Percentiles rank a stretch among this genome's conserved stretches.
phyloP scores from a whole-genome alignment of 495 filamentous ascomycete species.

The Daldinia decipiens region DNA sequence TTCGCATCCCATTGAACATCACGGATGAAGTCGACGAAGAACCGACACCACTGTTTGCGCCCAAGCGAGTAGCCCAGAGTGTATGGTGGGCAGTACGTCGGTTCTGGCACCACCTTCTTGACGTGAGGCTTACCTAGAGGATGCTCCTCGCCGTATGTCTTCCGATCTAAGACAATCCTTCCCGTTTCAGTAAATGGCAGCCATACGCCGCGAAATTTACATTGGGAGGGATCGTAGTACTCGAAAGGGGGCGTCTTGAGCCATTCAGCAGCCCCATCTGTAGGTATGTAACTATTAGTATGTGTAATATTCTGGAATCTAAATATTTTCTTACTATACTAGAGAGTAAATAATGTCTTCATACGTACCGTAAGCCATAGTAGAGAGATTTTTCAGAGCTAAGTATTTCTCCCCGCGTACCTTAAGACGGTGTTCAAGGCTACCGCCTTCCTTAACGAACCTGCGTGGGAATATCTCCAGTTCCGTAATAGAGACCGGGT shows the following conservation, averaged over 20 bases:
- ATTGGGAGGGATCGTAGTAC: conserved; percentile 35
- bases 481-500: conserved; percentile 39
- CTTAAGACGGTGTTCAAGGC: conserved; percentile 33
- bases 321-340: not conserved
- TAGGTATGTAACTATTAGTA: conserved; percentile 6
- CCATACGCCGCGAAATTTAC: conserved; percentile 44
- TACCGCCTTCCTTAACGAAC: conserved; percentile 33
- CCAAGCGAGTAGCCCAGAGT: conserved; percentile 83
- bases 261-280: conserved; percentile 43
- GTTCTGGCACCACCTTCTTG: conserved; percentile 54
- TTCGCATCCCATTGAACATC: conserved; percentile 75
- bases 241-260: conserved; percentile 43
- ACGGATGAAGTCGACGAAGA: conserved; percentile 74
- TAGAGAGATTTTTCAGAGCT: conserved; percentile 32
- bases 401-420: conserved; percentile 40
- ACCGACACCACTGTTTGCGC: conserved; percentile 86
- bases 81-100: conserved; percentile 60
- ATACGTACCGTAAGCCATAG: conserved; percentile 40
- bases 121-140: conserved; percentile 53
- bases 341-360: not conserved
- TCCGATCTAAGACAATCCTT: conserved; percentile 43
- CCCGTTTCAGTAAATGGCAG: conserved; percentile 44
- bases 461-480: conserved; percentile 37
- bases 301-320: not conserved
- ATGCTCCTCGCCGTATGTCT: conserved; percentile 48